Percentiles rank a stretch among this genome's conserved stretches.
These are phyloP conservation scores for Cucurbita argyrosperma DNA, from an alignment of 306 rosid species.

Conservation along the genomic window DNA sequence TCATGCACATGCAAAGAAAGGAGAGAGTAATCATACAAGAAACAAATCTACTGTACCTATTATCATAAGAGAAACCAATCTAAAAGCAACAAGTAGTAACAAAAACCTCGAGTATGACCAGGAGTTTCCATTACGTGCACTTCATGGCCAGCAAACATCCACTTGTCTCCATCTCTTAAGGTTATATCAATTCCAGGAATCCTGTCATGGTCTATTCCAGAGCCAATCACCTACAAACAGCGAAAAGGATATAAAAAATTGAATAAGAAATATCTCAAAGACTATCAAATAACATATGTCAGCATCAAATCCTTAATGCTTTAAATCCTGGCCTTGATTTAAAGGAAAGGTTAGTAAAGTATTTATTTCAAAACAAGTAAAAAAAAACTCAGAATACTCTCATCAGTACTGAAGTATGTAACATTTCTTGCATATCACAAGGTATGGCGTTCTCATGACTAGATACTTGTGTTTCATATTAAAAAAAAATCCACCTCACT, in stretches of 20 bases:
- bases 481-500: not conserved
- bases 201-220: conserved; percentile 52
- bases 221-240: conserved; percentile 65
- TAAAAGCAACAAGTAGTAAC: conserved; percentile 10
- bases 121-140: conserved; percentile 79
- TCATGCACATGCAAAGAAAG: not conserved
- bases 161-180: conserved; percentile 81
- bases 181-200: conserved; percentile 76
- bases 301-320: not conserved
- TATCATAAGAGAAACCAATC: not conserved
- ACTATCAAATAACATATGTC: not conserved
- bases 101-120: conserved; percentile 77
- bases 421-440: not conserved
- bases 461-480: not conserved
- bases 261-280: not conserved
- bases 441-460: not conserved
- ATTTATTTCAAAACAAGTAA: not conserved
- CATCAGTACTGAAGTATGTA: not conserved
- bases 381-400: not conserved
- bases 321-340: not conserved
- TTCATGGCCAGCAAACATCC: conserved; percentile 99
- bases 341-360: not conserved
- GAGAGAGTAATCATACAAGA: not conserved
- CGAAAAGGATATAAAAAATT: not conserved
- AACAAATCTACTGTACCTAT: not conserved